Conservation (phyloP, 768 basidiomycete genomes). For the Suillus cothurnatus region DNA sequence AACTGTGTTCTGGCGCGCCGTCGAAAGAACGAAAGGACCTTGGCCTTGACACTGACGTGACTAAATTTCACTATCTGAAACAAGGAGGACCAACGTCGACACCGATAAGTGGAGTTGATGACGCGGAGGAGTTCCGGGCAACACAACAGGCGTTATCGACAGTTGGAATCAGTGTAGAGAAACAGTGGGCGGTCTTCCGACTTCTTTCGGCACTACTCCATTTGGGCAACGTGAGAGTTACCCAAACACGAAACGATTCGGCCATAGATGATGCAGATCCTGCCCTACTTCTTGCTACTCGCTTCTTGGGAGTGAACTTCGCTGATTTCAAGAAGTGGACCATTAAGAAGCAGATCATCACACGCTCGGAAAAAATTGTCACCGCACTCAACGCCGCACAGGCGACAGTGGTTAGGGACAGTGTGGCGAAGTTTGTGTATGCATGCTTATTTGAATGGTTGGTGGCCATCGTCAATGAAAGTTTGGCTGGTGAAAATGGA, state of each 20-base stretch:
- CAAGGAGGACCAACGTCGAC: constrained; percentile 90
- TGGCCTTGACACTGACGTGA: constrained; percentile 82
- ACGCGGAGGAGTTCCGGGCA: constrained; percentile 90
- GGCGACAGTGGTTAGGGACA: constrained; percentile 92
- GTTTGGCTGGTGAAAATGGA: constrained; percentile 92
- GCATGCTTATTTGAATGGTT: constrained; percentile 99
- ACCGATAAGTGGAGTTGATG: constrained; percentile 91
- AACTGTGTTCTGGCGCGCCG: constrained; percentile 95
- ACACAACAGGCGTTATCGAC: constrained; percentile 96
- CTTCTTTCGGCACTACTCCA: constrained; percentile 92
- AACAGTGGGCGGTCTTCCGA: constrained; percentile 98
- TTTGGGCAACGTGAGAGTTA: constrained; percentile 96
- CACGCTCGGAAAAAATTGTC: constrained; percentile 94
- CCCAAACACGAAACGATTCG: constrained; percentile 78
- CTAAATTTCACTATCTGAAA: constrained; percentile 88
- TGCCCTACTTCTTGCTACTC: constrained; percentile 77
- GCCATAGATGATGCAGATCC: constrained; percentile 82
- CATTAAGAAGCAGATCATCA: constrained; percentile 95
- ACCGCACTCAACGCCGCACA: constrained; percentile 84
- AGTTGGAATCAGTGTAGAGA: constrained; percentile 96
- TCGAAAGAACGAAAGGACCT: constrained; percentile 94
- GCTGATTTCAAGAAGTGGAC: constrained; percentile 99
- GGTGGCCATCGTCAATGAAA: constrained; percentile 96
- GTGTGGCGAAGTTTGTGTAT: constrained; percentile 98
- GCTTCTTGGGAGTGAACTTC: constrained; percentile 86